Evolutionary conservation across 139 green algal genomes (phyloP).

Genomic region (Chlamydomonas schloesseri): DNA sequence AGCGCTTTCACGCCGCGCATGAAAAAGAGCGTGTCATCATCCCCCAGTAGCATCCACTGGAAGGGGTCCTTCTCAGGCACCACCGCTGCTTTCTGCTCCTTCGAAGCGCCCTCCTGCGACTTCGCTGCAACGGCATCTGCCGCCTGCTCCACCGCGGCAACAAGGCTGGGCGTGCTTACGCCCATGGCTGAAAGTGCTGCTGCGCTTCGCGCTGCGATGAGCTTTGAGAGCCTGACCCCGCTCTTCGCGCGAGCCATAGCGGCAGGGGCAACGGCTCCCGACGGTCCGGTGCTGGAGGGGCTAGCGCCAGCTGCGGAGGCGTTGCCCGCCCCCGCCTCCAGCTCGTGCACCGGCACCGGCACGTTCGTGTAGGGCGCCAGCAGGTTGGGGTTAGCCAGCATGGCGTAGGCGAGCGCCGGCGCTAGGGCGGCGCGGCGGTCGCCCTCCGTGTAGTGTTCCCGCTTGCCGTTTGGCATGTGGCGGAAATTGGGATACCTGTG

Average conservation of each 20-base stretch:
- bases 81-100: not conserved
- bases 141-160: no score
- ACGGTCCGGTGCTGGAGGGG: no score
- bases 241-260: constrained; percentile 12
- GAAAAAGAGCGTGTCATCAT: constrained; percentile 42
- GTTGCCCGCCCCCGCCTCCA: no score
- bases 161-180: no score
- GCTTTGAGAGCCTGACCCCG: no score
- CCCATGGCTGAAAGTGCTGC: not conserved
- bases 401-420: constrained; percentile 10
- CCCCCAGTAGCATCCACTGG: constrained; percentile 20
- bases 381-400: not conserved
- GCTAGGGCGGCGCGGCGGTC: constrained; percentile 33
- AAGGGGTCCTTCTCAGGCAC: not conserved
- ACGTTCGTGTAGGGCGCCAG: no score
- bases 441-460: constrained; percentile 25
- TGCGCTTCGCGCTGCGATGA: not conserved
- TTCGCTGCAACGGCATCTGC: no score
- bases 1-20: constrained; percentile 36
- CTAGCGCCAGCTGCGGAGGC: no score
- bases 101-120: no score
- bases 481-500: constrained; percentile 10
- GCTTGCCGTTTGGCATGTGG: constrained; percentile 30
- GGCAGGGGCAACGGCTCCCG: not conserved
- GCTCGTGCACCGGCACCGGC: no score